These are phyloP conservation scores for Hordeum pubiflorum DNA, from an alignment of 202 grass and related monocot genomes.

Conservation along the genomic window DNA sequence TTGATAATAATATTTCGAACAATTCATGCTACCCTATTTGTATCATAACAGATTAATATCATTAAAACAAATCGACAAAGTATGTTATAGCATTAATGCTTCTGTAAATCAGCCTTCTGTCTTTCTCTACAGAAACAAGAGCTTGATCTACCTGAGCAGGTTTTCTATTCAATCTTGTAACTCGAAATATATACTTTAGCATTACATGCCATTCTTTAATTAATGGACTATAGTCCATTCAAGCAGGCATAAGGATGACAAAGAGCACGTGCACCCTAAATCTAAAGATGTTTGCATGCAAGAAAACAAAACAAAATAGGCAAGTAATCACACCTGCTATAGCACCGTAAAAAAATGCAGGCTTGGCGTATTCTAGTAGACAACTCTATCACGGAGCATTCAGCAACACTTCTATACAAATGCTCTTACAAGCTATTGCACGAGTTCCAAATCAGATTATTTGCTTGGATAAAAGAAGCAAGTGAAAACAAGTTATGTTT, in stretches of 20 bases:
- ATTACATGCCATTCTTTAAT: not conserved
- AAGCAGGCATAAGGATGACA: not conserved
- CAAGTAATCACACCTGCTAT: not conserved
- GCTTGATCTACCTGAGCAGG: not conserved
- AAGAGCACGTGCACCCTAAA: not conserved
- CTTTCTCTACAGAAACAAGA: not conserved
- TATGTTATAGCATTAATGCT: not conserved
- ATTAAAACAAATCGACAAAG: not conserved
- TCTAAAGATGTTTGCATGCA: not conserved
- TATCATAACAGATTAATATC: not conserved
- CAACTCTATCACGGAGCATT: not conserved
- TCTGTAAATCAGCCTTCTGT: not conserved
- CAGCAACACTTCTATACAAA: not conserved
- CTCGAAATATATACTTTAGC: not conserved
- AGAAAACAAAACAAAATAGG: too few relatives aligned
- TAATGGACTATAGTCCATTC: not conserved
- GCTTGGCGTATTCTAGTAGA: not conserved
- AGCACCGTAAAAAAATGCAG: not conserved
- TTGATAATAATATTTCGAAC: not conserved
- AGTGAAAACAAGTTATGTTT: not conserved
- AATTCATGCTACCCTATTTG: slow-evolving; percentile 10
- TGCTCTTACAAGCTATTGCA: not conserved
- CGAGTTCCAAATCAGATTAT: slow-evolving; percentile 7
- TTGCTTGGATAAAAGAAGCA: not conserved
- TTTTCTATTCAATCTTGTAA: not conserved